Percentiles rank a stretch among this genome's conserved stretches.
Conservation (phyloP, 2,329 filamentous ascomycete species). For the Aaosphaeria arxii region DNA sequence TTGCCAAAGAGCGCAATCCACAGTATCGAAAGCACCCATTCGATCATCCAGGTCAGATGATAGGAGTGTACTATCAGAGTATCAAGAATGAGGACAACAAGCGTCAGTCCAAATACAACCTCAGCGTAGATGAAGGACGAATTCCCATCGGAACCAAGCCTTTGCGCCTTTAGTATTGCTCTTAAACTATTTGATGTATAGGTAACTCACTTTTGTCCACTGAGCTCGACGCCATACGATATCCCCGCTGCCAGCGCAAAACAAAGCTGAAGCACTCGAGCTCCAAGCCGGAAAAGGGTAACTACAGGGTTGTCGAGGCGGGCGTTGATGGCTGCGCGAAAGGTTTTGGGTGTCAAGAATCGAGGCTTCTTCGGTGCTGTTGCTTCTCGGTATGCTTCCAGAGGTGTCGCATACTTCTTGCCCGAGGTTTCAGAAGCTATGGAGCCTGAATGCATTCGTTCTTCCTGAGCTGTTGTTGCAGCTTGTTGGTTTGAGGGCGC, state of each 20-base stretch:
- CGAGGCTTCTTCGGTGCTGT: conserved; percentile 33
- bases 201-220: conserved; percentile 3
- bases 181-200: background rate
- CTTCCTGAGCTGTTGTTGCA: too few species aligned
- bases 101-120: conserved; percentile 14
- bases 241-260: conserved; percentile 23
- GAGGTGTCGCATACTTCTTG: background rate
- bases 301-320: conserved; percentile 16
- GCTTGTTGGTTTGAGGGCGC: too few species aligned
- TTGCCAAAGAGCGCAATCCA: conserved; percentile 21
- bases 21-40: conserved; percentile 15
- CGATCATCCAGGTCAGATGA: conserved; percentile 16
- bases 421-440: too few species aligned
- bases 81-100: conserved; percentile 13
- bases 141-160: background rate
- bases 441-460: too few species aligned
- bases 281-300: conserved; percentile 16
- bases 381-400: background rate
- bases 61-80: conserved; percentile 18
- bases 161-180: background rate
- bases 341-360: conserved; percentile 13
- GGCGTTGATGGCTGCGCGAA: conserved; percentile 14
- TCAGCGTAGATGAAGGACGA: conserved; percentile 18
- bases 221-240: conserved; percentile 20
- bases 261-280: conserved; percentile 17